These are phyloP conservation scores for Pseudocercospora eumusae DNA, from an alignment of 2,329 filamentous ascomycete species.

Conservation along the genomic window DNA sequence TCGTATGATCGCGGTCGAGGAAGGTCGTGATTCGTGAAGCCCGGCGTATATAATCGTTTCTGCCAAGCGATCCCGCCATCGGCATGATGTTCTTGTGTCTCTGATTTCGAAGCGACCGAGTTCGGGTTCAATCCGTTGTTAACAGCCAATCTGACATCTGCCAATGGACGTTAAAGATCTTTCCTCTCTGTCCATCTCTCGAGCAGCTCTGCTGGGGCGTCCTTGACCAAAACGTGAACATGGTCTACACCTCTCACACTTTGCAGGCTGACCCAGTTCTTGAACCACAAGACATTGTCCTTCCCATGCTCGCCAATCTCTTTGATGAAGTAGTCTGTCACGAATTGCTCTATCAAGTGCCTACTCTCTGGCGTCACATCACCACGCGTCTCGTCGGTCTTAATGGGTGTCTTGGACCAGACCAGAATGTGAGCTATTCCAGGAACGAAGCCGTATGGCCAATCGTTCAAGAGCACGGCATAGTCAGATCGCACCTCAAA, in stretches of 20 bases:
- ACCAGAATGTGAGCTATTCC: slow-evolving; percentile 60
- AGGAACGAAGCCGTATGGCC: slow-evolving; percentile 60
- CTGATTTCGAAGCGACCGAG: background rate
- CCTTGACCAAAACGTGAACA: slow-evolving; percentile 56
- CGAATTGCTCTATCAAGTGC: slow-evolving; percentile 52
- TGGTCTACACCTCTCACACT: slow-evolving; percentile 61
- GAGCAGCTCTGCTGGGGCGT: slow-evolving; percentile 45
- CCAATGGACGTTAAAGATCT: slow-evolving; percentile 25
- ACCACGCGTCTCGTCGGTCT: slow-evolving; percentile 49
- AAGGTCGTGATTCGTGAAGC: background rate
- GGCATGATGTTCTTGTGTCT: background rate
- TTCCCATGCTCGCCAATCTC: slow-evolving; percentile 39
- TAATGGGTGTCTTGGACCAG: slow-evolving; percentile 57
- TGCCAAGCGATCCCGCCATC: background rate
- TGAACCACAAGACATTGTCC: slow-evolving; percentile 63
- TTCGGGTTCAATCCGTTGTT: background rate
- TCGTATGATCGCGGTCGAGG: background rate
- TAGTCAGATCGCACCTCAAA: slow-evolving; percentile 59
- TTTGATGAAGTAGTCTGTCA: slow-evolving; percentile 52
- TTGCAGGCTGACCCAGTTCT: slow-evolving; percentile 63
- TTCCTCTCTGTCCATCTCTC: slow-evolving; percentile 35
- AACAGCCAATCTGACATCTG: background rate
- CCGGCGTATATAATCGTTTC: background rate
- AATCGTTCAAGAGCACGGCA: slow-evolving; percentile 62
- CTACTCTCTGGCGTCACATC: slow-evolving; percentile 55